Percentiles rank a stretch among this genome's conserved stretches.
Conservation (phyloP, 2,329 filamentous ascomycete species). For the Aspergillus sp. region DNA sequence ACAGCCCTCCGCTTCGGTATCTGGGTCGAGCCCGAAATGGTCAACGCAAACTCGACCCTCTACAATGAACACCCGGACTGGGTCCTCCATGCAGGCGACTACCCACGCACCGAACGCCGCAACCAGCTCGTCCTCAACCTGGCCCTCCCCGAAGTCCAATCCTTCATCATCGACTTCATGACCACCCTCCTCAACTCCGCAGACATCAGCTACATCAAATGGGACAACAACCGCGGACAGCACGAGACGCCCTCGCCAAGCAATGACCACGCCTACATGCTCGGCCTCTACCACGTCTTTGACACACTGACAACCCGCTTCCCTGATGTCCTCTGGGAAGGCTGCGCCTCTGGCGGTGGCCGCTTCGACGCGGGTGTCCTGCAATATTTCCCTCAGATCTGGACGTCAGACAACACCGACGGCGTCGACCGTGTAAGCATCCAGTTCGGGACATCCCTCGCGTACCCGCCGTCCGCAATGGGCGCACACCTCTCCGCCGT, state of each 20-base stretch:
- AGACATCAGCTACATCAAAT: conserved; percentile 66
- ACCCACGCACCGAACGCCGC: conserved; percentile 60
- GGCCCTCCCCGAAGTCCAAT: conserved; percentile 64
- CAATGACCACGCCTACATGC: conserved; percentile 63
- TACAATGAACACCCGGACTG: conserved; percentile 68
- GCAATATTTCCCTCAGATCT: conserved; percentile 68
- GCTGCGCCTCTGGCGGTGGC: conserved; percentile 67
- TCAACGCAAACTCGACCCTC: conserved; percentile 64
- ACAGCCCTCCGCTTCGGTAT: conserved; percentile 63
- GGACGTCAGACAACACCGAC: conserved; percentile 70
- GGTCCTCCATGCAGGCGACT: conserved; percentile 62
- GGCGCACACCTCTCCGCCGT: conserved; percentile 67
- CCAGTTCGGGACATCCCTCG: conserved; percentile 67
- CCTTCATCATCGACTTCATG: conserved; percentile 63
- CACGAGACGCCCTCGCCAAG: conserved; percentile 62
- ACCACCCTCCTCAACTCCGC: conserved; percentile 59
- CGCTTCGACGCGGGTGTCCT: conserved; percentile 67
- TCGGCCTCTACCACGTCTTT: conserved; percentile 67
- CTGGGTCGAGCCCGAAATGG: conserved; percentile 73
- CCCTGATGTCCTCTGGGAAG: conserved; percentile 68
- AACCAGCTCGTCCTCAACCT: conserved; percentile 67
- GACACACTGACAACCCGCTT: conserved; percentile 63
- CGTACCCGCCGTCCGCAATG: conserved; percentile 67
- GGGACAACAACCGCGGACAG: conserved; percentile 70
- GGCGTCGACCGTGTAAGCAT: conserved; percentile 64